Evolutionary conservation across 768 basidiomycete species (phyloP), one percentile per base, ranked within the genome.

Genomic region (Cystoderma amianthinum): DNA sequence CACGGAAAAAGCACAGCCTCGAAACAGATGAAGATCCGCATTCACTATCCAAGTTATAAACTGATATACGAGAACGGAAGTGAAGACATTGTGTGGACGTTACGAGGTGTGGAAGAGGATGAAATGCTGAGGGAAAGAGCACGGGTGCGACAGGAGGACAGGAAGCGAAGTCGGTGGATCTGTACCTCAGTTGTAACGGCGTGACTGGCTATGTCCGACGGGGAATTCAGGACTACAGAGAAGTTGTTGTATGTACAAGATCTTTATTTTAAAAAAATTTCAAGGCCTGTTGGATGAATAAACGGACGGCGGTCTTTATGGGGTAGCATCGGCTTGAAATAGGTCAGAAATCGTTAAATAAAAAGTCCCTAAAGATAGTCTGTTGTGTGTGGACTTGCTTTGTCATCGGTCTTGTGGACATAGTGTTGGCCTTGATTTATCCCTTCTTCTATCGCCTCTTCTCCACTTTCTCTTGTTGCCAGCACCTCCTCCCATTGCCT

Each of bases 1-100:
- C 57, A 48, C 5, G 67, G 64, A 44, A 68, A 68, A 32, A 61
- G 59, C 53, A 65, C 73, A 57, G 67, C 64, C 56, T 53, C 58
- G 45, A 51, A 54, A 19, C 50, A 62, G 38, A 67, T 69, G 58
- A 61, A 56, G 48, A 71, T 88, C 43, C 76, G 78, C 42, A 70
- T 90, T 21, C 65, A 69, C 37, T 49, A 67, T 43, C 71, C 76
- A 32, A 69, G 69, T 46, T 89, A 87, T 69, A 83, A 78, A 59
- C 51, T 90, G 20, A 60, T 81, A 58, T 85, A 84, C 53, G 83
- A 82, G 54, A 67, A 57, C 2, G 82, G 78, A 28, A 61, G 68
- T n/a, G 85, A 85, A 57, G 83, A 85, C 33, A 50, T 59, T 22
- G 35, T 78, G 17, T 64, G 63, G 61, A 72, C 73, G 28, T 41